Percentiles rank a stretch among this genome's conserved stretches.
These are phyloP conservation scores for Scedosporium boydii DNA, from an alignment of 2,329 filamentous ascomycete species.

Conservation along the genomic window DNA sequence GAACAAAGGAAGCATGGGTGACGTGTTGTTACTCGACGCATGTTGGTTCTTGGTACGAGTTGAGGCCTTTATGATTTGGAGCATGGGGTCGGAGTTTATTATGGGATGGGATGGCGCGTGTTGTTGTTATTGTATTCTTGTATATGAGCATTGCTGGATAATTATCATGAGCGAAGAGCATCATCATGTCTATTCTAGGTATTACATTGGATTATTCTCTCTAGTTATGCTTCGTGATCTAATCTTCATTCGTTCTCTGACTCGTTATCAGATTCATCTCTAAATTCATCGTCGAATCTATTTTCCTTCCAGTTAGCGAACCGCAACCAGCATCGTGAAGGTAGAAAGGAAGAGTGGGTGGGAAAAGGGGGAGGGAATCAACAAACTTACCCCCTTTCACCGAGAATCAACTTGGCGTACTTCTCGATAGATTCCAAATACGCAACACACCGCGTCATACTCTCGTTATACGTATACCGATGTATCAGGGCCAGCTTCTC, in stretches of 20 bases:
- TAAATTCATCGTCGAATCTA: slow-evolving; percentile 25
- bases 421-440: slow-evolving; percentile 44
- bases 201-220: neutral
- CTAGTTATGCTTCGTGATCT: slow-evolving; percentile 22
- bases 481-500: slow-evolving; percentile 49
- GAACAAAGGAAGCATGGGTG: slow-evolving; percentile 7
- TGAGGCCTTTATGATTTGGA: too few species aligned
- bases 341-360: too few species aligned
- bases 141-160: neutral
- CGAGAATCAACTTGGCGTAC: slow-evolving; percentile 48
- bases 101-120: neutral
- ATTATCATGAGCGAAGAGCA: neutral
- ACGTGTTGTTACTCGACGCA: neutral
- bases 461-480: slow-evolving; percentile 43
- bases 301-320: neutral
- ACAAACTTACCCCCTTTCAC: slow-evolving; percentile 35
- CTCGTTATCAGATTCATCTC: slow-evolving; percentile 9
- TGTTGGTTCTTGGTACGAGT: too few species aligned
- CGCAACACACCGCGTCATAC: slow-evolving; percentile 42
- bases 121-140: neutral
- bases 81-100: too few species aligned
- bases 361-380: neutral
- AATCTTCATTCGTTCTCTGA: slow-evolving; percentile 12
- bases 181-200: neutral
- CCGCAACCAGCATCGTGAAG: too few species aligned